Percentiles rank a stretch among this genome's conserved stretches.
Conservation (phyloP, 2,329 filamentous ascomycete genomes). For the Aspergillus unguis region DNA sequence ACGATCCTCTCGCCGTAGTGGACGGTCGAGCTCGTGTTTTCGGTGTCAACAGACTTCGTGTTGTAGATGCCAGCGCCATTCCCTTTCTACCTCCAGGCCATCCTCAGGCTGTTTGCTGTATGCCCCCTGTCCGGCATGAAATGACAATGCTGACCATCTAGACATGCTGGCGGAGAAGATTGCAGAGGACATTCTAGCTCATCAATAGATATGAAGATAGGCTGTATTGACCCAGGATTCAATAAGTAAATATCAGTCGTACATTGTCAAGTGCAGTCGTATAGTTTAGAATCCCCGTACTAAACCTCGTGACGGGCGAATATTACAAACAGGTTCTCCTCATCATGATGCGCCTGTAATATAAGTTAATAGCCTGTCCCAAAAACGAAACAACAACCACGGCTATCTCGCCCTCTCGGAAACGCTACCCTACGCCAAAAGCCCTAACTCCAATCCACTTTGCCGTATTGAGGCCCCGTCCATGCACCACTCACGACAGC, state of each 20-base stretch:
- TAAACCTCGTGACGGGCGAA: neutral
- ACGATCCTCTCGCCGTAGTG: slow-evolving; percentile 31
- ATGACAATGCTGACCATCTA: neutral
- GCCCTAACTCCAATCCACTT: too few species aligned
- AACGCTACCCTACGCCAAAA: too few species aligned
- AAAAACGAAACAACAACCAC: neutral
- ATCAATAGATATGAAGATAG: neutral
- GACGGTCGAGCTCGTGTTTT: slow-evolving; percentile 30
- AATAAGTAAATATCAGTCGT: neutral
- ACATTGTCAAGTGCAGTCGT: neutral
- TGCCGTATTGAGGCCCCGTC: too few species aligned
- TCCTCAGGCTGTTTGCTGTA: slow-evolving; percentile 36
- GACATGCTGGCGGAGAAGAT: slow-evolving; percentile 42
- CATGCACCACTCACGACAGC: too few species aligned
- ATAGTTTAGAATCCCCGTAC: neutral
- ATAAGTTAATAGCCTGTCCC: neutral
- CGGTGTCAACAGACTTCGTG: slow-evolving; percentile 29
- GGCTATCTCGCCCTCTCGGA: too few species aligned
- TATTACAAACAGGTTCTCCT: neutral
- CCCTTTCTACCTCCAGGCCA: slow-evolving; percentile 41
- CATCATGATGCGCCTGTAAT: neutral
- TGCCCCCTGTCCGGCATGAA: slow-evolving; percentile 2
- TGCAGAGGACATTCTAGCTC: slow-evolving; percentile 18
- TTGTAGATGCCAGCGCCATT: slow-evolving; percentile 36
- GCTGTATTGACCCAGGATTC: too few species aligned